Base-by-base conservation (phyloP, 2,329 filamentous ascomycete species). In the Didymella exigua region DNA sequence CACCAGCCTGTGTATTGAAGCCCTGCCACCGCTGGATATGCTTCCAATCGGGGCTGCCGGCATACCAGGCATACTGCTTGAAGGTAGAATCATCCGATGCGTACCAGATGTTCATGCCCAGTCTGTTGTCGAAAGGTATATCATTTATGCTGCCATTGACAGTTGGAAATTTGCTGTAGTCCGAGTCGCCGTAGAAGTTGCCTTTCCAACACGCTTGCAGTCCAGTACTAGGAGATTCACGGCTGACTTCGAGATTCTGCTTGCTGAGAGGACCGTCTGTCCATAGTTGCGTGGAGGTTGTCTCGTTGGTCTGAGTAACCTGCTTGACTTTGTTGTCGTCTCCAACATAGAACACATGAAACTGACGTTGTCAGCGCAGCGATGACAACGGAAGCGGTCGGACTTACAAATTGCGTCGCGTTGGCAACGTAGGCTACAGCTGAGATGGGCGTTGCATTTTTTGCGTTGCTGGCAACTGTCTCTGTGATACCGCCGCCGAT, bases 151-250 rank as follows among this genome's bases (percentile, higher is more conserved):
- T 59, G 16, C 73, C 70, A 6, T 59, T 63, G 4, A 65, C 56
- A 8, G 70, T 68, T 0, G 74, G 73, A 23, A 74, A 74, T 34
- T 78, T 74, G 7, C 67, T 58, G 45, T 75, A 76, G 52, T 79
- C 75, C 13, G 68, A 52, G 38, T 71, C 69, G 31, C 70, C 71
- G 40, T 73, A 73, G 29, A 83, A 77, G 37, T 97, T 82, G 0
- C 95, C 95, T 72, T 96, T 89, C 18, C 87, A 81, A 43, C 87
- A 88, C 14, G 93, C 88, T 69, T 96, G 90, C 26, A 95, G 77
- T 2, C 95, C 95, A 42, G 96, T 89, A 1, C 90, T 86, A 67
- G 98, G 98, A 1, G 91, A 89, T 77, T 98, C 93, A 14, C 24
- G n/a, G 74, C 96, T 96, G 62, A 88, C 89, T 60, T 96, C 87